Base-by-base conservation (phyloP, 2,329 filamentous ascomycete species). In the Aspergillus sp. region DNA sequence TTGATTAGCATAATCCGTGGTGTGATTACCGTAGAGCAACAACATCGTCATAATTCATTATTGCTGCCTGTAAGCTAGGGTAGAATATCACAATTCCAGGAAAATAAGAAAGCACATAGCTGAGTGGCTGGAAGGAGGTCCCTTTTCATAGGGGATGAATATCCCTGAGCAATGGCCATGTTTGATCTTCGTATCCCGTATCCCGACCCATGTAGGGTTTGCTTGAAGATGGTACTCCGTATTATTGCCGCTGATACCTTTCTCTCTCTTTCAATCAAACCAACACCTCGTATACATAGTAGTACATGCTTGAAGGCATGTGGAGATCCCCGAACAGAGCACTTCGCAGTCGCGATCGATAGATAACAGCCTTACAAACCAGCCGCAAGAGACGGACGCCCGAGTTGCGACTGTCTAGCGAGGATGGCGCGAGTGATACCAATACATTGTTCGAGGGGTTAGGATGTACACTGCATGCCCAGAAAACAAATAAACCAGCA, bases 341-440 rank as follows among this genome's bases (percentile, higher is more conserved):
- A 49, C 62, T 12, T 53, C 64, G 10, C 66, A 65, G 23, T 54
- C 58, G 41, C 64, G 66, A 47, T 48, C 61, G 7, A 58, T 54
- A 39, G 7, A 58, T 54, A 39, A 63, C 66, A 4, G 59, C 65
- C 2, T 57, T 57, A 25, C 63, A 63, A 45, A 13, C 25, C 25
- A 60, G 49, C 49, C 60, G 64, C 10, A 72, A 72, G 53, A 55
- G 69, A 39, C 63, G 61, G 15, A 69, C 67, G 2, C 66, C 68
- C 5, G 65, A 69, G 37, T 63, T 62, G 39, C 62, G 65, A 44
- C 57, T 72, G 6, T 68, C 65, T 7, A 72, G 68, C 50, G 68
- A 70, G 32, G 67, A 69, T 45, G 67, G 70, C 47, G 65, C 62
- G n/a, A 69, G 65, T 47, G 69, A 70, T 45, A 70, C 64, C 5